Base-by-base conservation (phyloP, 164 flowering plant genomes). In the Vitis vinifera region DNA sequence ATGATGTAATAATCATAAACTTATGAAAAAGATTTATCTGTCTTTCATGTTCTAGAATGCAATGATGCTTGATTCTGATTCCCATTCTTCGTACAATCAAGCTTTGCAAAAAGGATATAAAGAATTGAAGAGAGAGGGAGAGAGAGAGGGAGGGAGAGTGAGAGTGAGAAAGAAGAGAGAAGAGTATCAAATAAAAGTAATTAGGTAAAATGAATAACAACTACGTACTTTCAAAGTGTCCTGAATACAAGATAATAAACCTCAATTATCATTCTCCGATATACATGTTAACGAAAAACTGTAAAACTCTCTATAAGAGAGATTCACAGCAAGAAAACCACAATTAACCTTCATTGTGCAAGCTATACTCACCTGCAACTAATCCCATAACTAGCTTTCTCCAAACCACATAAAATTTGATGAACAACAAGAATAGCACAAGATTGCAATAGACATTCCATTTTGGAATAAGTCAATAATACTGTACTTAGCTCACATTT, bases 401-500 rank as follows among this genome's bases (percentile, higher is more conserved):
- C 44, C 44, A 37, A 2, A 37, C 44, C 44, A 37, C 44, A 37
- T 37, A 37, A 37, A 37, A 37, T 37, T 37, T 37, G 4, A 37
- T 37, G 44, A 37, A 37, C 6, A 37, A 37, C 44, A 31, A 31
- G 10, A 61, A 3, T 47, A 3, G 7, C 27, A 31, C 12, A 37
- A 56, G 51, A 56, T 13, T n/a, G 9, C 14, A 55, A 67, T 56
- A 29, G n/a, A 10, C 15, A 2, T 55, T 15, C 14, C 9, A 47
- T 16, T 55, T 31, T 16, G 17, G 37, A 23, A 19, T 55, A 55
- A 13, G 29, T 10, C 13, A 57, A 17, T 14, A 44, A 7, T 15
- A 9, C 9, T 9, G 8, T 55, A 23, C 8, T 29, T 14, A 58
- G 48, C 89, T 89, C 81, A 94, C 99, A 76, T 84, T 78, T 44